These are phyloP conservation scores for Peronospora belbahrii DNA, from an alignment of 352 stramenopile species.

Conservation along the genomic window DNA sequence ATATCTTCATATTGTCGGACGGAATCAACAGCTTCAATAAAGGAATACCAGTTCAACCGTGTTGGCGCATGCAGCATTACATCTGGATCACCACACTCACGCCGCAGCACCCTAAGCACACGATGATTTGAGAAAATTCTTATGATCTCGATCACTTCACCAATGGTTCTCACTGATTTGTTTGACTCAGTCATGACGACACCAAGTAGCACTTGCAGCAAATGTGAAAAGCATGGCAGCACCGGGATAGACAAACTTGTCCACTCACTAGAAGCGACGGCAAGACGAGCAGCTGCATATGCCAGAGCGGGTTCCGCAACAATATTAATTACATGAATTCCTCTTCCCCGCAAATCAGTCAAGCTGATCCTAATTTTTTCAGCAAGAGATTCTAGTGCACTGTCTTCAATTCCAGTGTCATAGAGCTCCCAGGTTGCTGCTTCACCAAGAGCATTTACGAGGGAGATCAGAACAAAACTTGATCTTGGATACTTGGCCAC, in stretches of 20 bases:
- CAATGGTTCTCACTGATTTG: conserved; percentile 44
- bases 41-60: conserved; percentile 56
- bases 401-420: conserved; percentile 44
- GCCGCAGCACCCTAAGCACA: conserved; percentile 47
- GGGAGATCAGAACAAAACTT: conserved; percentile 51
- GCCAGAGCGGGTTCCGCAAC: conserved; percentile 43
- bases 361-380: conserved; percentile 47
- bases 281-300: conserved; percentile 35
- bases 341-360: conserved; percentile 30
- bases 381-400: conserved; percentile 31
- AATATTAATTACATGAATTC: conserved; percentile 65
- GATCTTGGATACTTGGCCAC: conserved; percentile 40
- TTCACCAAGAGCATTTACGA: conserved; percentile 65
- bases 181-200: conserved; percentile 50
- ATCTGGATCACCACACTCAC: conserved; percentile 60
- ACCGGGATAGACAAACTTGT: conserved; percentile 45
- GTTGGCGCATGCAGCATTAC: conserved; percentile 40
- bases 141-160: conserved; percentile 61
- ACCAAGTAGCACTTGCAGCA: conserved; percentile 46
- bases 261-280: conserved; percentile 29
- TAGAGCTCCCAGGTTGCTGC: conserved; percentile 45
- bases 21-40: conserved; percentile 74
- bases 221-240: conserved; percentile 49
- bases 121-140: conserved; percentile 51
- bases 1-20: conserved; percentile 76